These are phyloP conservation scores for Cenchrus purpureus DNA, from an alignment of 176 grass and related monocot species.

Conservation along the genomic window DNA sequence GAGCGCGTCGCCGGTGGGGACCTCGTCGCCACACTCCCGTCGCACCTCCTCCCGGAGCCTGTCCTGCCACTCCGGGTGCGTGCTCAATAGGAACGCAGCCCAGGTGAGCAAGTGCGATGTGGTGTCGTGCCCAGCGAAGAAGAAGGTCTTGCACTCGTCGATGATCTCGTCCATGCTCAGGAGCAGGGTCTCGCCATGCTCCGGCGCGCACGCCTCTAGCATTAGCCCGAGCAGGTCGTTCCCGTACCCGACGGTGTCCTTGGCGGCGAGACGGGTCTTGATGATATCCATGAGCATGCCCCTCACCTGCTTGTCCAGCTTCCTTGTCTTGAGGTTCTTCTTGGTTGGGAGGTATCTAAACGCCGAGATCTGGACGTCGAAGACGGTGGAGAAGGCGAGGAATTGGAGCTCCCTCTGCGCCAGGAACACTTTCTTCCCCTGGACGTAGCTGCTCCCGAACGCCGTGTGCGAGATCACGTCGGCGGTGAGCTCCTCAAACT, in stretches of 20 bases:
- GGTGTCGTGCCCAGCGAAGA: conserved; percentile 53
- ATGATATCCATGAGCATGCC: conserved; percentile 48
- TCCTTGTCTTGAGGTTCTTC: conserved; percentile 35
- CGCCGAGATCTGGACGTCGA: conserved; percentile 29
- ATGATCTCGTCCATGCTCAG: conserved; percentile 60
- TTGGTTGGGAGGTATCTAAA: conserved; percentile 32
- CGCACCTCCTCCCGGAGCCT: conserved; percentile 51
- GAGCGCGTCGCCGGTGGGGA: conserved; percentile 36
- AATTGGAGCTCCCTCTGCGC: conserved; percentile 53
- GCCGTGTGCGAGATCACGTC: conserved; percentile 67
- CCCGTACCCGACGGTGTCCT: conserved; percentile 16
- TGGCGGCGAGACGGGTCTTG: background rate
- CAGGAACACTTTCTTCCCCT: conserved; percentile 53
- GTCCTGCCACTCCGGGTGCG: conserved; percentile 42
- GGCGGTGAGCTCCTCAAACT: conserved; percentile 63
- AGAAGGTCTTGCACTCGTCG: conserved; percentile 69
- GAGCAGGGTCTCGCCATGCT: background rate
- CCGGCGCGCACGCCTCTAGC: conserved; percentile 31
- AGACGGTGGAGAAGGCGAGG: conserved; percentile 37
- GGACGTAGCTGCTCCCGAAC: conserved; percentile 62
- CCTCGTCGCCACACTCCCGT: conserved; percentile 28
- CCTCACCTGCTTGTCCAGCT: conserved; percentile 38
- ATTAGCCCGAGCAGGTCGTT: conserved; percentile 58
- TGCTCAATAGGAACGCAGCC: conserved; percentile 40
- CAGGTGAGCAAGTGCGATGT: conserved; percentile 41